Evolutionary conservation across 2,329 filamentous ascomycete species (phyloP).

Genomic region (Trichoderma sp.): DNA sequence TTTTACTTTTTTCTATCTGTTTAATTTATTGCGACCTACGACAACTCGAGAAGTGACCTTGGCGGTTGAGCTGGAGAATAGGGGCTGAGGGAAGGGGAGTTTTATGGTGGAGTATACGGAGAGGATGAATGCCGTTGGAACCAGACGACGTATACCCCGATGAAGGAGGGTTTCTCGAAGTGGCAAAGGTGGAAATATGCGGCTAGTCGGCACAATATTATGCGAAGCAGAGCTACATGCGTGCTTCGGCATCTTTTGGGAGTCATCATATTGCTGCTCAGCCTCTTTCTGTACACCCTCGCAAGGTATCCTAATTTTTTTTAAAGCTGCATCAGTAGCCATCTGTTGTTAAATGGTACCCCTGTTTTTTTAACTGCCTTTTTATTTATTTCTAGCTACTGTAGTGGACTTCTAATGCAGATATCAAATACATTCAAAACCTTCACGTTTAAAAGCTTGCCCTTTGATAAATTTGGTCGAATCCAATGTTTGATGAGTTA

Average conservation of each 20-base stretch:
- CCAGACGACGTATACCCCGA: conserved; percentile 32
- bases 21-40: conserved; percentile 35
- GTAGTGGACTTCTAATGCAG: conserved; percentile 67
- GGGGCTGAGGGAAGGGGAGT: conserved; percentile 35
- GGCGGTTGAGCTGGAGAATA: conserved; percentile 41
- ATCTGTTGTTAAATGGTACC: conserved; percentile 38
- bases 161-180: conserved; percentile 29
- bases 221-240: conserved; percentile 29
- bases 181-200: conserved; percentile 29
- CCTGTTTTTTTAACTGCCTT: conserved; percentile 34
- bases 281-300: conserved; percentile 18
- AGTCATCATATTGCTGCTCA: conserved; percentile 2
- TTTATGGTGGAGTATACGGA: conserved; percentile 28
- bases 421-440: conserved; percentile 57
- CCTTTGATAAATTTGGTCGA: too few species aligned
- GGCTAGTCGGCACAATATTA: conserved; percentile 29
- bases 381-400: conserved; percentile 52
- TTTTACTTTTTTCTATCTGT: conserved; percentile 38
- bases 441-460: conserved; percentile 4
- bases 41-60: conserved; percentile 32
- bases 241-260: conserved; percentile 29
- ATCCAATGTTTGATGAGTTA: not conserved
- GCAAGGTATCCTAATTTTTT: conserved; percentile 30
- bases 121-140: conserved; percentile 26
- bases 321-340: conserved; percentile 37